phyloP scores from a whole-genome alignment of 140 eudicot genomes.

The Oenanthe javanica region DNA sequence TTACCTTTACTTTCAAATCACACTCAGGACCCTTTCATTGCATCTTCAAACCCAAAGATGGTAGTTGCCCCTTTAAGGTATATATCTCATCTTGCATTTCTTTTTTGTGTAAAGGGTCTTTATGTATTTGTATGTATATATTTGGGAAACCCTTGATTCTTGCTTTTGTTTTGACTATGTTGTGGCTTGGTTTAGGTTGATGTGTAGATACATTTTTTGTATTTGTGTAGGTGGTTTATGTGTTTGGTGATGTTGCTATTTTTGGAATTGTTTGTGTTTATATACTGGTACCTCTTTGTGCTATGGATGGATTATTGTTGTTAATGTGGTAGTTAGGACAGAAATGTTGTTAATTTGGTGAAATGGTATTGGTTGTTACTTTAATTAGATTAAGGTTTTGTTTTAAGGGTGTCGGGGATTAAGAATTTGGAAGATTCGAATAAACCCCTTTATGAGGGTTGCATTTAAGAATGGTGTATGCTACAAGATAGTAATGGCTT shows the following conservation, averaged over 20 bases:
- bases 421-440: background rate
- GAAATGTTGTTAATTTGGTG: background rate
- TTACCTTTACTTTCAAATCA: background rate
- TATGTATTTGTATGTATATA: background rate
- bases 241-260: background rate
- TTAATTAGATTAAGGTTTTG: background rate
- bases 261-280: background rate
- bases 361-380: background rate
- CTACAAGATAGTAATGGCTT: background rate
- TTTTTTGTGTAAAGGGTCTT: background rate
- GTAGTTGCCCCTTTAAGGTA: constrained; percentile 1
- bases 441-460: background rate
- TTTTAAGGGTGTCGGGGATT: background rate
- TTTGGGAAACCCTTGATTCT: background rate
- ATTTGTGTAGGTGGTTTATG: background rate
- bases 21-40: background rate
- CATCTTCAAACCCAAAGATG: background rate
- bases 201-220: background rate
- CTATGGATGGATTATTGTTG: background rate
- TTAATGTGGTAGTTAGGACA: background rate
- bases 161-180: background rate
- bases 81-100: background rate
- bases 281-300: background rate
- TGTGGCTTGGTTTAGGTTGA: background rate
- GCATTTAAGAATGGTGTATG: background rate